Evolutionary conservation across 2,329 filamentous ascomycete genomes (phyloP), one percentile per base, ranked within the genome.

Genomic region (Phaeophleospora eucalypticola): DNA sequence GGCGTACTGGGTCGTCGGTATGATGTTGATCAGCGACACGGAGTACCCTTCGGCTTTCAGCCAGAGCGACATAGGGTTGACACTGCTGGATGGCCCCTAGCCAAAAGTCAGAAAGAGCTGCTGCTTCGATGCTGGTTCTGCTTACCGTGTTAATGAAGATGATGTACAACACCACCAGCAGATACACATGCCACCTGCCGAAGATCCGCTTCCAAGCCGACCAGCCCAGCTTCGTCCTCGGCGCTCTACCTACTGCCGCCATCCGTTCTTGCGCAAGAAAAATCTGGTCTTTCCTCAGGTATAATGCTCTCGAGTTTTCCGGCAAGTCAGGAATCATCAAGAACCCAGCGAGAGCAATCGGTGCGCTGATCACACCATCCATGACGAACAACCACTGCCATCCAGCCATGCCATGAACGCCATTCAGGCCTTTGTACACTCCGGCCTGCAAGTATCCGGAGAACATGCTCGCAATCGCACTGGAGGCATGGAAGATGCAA

Each of bases 101-200:
- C 10, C 8, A 14, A 18, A 2, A 4, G n/a, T 40, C 32, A 33
- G 15, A 14, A 10, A 42, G 27, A 7, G 12, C 14, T 33, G 7
- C n/a, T n/a, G 6, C 12, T 9, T 34, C 21, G 37, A 19, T 35
- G 1, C 21, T 27, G 8, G n/a, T 41, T 12, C 14, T 18, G 73
- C 61, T 51, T 60, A 74, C 60, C 71, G 72, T 61, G 60, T 86
- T 85, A 63, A 82, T 83, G 69, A 84, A 85, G 35, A 78, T 65
- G 43, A 84, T 72, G 59, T 85, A 86, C 1, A 84, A 63, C 0
- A 78, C 45, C 0, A 73, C 74, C 2, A 86, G 66, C 0, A 76
- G 54, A 45, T 82, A 86, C 1, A 86, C 78, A 51, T 82, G 82
- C 82, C 83, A 86, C 4, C 76, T 78, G 0, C 72, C 71, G 46